phyloP scores from a whole-genome alignment of 106 monocot genomes.

The Allium sativum region DNA sequence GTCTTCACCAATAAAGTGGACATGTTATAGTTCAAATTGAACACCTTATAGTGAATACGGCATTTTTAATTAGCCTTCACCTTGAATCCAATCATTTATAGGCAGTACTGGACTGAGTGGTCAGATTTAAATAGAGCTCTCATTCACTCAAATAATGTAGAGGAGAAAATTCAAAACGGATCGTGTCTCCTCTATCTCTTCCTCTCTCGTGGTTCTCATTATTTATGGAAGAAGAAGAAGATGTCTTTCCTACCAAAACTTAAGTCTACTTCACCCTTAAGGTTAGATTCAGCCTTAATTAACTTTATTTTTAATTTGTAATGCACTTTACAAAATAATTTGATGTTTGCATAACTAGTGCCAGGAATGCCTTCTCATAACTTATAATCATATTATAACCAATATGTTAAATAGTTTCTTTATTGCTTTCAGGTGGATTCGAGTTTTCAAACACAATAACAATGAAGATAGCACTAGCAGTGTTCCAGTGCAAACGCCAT shows the following conservation, averaged over 20 bases:
- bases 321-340: not conserved
- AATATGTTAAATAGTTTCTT: no score
- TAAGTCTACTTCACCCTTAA: not conserved
- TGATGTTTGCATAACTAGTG: not conserved
- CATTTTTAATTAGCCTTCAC: no score
- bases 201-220: conserved; percentile 19
- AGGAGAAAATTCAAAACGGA: no score
- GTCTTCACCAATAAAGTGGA: no score
- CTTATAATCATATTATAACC: not conserved
- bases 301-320: not conserved
- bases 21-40: no score
- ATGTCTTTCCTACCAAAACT: conserved; percentile 20
- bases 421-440: not conserved
- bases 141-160: no score
- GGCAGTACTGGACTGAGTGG: no score
- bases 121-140: no score
- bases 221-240: conserved; percentile 22
- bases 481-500: not conserved
- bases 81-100: no score
- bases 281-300: no score
- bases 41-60: no score
- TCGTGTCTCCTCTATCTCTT: not conserved
- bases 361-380: not conserved
- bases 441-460: not conserved
- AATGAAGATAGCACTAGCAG: not conserved